Conservation (phyloP, 352 stramenopile genomes). For the Globisporangium alternatum region DNA sequence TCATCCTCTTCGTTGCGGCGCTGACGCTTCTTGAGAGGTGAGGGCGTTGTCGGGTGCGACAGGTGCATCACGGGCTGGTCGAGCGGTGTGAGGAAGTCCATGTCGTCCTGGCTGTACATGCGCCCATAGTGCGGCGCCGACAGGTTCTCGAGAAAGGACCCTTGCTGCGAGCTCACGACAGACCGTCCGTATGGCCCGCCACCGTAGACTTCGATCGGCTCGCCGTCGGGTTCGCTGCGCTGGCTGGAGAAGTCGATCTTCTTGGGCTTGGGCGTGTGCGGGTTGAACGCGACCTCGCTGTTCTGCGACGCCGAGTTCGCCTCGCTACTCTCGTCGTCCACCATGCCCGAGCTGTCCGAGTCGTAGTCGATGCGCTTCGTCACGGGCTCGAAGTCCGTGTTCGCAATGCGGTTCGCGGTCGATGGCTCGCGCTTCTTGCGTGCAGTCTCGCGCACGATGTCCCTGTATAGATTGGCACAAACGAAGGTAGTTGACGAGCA, state of each 20-base stretch:
- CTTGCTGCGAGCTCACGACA: conserved; percentile 29
- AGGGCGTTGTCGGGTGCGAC: conserved; percentile 79
- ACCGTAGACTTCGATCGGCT: conserved; percentile 28
- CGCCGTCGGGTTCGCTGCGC: conserved; percentile 64
- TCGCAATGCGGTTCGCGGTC: conserved; percentile 21
- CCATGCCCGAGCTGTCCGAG: conserved; percentile 32
- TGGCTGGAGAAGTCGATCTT: conserved; percentile 82
- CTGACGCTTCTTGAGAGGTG: conserved; percentile 75
- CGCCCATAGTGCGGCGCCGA: conserved; percentile 33
- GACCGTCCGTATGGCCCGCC: not conserved
- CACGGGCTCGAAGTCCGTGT: conserved; percentile 37
- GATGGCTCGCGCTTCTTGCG: conserved; percentile 30
- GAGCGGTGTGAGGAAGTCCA: conserved; percentile 82
- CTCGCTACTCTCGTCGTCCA: conserved; percentile 56
- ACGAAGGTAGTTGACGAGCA: not conserved
- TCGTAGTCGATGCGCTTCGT: conserved; percentile 82
- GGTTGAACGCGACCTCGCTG: conserved; percentile 26
- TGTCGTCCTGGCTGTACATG: conserved; percentile 81
- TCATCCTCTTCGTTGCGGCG: conserved; percentile 30
- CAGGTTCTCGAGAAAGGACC: conserved; percentile 24
- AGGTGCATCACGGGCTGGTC: conserved; percentile 82
- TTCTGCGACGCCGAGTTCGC: conserved; percentile 32
- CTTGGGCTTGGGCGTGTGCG: conserved; percentile 42
- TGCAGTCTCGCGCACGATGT: conserved; percentile 25
- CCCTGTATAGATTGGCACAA: conserved; percentile 8